Conservation (phyloP, 805 yeast genomes). For the Saccharomyces mikatae region DNA sequence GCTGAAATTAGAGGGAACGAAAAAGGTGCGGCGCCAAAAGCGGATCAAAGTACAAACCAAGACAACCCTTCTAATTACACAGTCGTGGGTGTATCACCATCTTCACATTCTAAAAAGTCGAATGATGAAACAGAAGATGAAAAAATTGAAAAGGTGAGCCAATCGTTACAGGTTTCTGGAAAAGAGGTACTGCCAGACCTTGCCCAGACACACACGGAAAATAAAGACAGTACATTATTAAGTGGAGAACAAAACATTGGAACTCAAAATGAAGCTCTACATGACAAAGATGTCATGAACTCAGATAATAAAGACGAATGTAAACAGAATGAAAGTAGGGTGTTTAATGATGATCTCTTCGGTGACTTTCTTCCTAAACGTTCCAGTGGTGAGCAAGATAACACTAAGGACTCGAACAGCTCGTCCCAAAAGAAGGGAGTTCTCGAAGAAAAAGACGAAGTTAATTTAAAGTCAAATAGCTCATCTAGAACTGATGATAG, state of each 20-base stretch:
- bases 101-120: neutral
- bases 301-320: neutral
- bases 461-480: neutral
- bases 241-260: neutral
- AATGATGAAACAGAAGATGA: neutral
- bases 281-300: neutral
- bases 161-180: neutral
- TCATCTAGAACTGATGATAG: neutral
- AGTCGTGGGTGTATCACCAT: neutral
- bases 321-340: slow-evolving; percentile 9
- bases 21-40: neutral
- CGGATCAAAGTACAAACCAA: neutral
- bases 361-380: slow-evolving; percentile 17
- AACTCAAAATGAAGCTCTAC: neutral
- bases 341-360: slow-evolving; percentile 26
- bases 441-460: neutral
- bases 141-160: neutral
- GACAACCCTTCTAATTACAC: neutral
- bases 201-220: neutral
- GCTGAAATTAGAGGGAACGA: neutral
- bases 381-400: neutral
- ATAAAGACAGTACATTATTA: neutral
- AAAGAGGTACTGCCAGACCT: neutral
- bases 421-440: neutral
- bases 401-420: neutral